A percentile compares a stretch with the other conserved stretches of the same genome.
Conservation (phyloP, 1,284 basidiomycete species). For the Gomphus sp. region DNA sequence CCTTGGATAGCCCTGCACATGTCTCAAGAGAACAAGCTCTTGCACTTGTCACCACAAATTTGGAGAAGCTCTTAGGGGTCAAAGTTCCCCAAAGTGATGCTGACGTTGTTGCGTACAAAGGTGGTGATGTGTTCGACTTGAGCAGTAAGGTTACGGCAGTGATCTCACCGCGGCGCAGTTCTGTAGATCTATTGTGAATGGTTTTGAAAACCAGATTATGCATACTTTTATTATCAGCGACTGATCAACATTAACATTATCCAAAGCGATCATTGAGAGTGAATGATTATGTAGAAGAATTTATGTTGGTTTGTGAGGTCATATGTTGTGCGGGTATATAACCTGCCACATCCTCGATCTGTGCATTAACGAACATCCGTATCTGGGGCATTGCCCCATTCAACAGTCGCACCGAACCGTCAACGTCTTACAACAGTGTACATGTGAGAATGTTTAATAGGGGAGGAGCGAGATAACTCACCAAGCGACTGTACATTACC, state of each 20-base stretch:
- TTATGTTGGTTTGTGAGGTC: not conserved
- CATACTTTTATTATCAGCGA: not conserved
- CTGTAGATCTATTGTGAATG: constrained; percentile 12
- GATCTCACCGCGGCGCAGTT: constrained; percentile 26
- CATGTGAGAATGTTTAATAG: constrained; percentile 1
- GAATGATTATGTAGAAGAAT: not conserved
- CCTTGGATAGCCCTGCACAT: constrained; percentile 19
- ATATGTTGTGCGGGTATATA: not conserved
- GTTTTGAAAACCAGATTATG: not conserved
- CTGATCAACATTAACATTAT: not conserved
- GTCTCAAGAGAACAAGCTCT: constrained; percentile 30
- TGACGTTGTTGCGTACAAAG: constrained; percentile 46
- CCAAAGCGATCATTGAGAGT: not conserved
- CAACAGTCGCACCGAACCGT: constrained; percentile 52
- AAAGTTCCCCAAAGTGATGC: constrained; percentile 13
- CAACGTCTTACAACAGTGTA: constrained; percentile 35
- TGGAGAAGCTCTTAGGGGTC: constrained; percentile 34
- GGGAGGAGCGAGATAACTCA: constrained; percentile 20
- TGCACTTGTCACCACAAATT: constrained; percentile 29
- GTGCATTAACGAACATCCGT: constrained; percentile 34
- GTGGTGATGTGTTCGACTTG: constrained; percentile 30
- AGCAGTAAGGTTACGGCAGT: constrained; percentile 41
- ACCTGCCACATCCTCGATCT: not conserved
- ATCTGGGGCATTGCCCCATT: constrained; percentile 53
- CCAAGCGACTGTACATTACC: constrained; percentile 50